Evolutionary conservation across 2,329 filamentous ascomycete species (phyloP), one percentile per base, ranked within the genome.

Genomic region (Thermoascus crustaceus): DNA sequence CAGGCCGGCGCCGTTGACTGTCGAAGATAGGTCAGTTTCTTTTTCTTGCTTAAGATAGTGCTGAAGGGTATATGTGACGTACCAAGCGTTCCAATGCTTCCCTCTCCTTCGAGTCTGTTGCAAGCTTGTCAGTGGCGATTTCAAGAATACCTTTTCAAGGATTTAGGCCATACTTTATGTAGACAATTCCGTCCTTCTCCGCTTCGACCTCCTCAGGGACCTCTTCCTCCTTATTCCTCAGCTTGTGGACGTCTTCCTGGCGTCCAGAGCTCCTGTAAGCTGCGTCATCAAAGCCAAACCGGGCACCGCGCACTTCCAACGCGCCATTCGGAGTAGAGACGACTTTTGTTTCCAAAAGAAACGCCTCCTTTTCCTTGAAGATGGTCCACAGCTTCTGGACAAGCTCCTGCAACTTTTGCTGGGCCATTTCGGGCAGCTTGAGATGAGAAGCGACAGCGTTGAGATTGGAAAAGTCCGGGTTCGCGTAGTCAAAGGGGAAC

Each of bases 1-100:
- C 1, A 94, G 72, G 0, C 87, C 87, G 0, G 88, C 87, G 27
- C 87, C 86, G 52, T 94, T 94, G 44, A 94, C 85, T 44, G 44
- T 35, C 4, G 16, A 39, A 18, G 9, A 22, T 25, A 8, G n/a
- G n/a, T n/a, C n/a, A n/a, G n/a, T n/a, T n/a, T n/a, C n/a, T n/a
- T n/a, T n/a, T n/a, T n/a, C n/a, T n/a, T n/a, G n/a, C n/a, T n/a
- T n/a, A n/a, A n/a, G n/a, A 36, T 37, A 21, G 34, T 16, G 2
- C n/a, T 32, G 20, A 8, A 10, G 9, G 5, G 7, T 11, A 25
- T 9, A 23, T 21, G n/a, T 16, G 6, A 35, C 45, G 45, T 55
- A 66, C 64, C 64, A 7, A 93, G 68, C 1, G 83, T 94, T 23
- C 85, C 87, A 35, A 94, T 80, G 42, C 78, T 78, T 35, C 71